Percentiles rank a stretch among this genome's conserved stretches.
phyloP scores from a whole-genome alignment of 768 basidiomycete genomes.

The Lactarius pseudohatsudake region DNA sequence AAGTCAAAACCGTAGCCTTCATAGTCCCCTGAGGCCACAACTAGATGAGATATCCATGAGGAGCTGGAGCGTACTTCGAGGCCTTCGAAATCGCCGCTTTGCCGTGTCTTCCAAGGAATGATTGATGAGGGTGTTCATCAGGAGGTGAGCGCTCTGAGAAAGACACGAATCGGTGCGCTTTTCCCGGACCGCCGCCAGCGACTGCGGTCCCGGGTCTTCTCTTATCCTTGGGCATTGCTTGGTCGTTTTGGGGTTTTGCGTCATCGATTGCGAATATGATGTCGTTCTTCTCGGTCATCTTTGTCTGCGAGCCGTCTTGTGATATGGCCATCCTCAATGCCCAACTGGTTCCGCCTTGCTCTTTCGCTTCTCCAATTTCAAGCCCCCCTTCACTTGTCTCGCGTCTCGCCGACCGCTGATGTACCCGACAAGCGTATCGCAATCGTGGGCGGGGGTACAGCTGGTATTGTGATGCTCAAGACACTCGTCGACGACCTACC shows the following conservation, averaged over 20 bases:
- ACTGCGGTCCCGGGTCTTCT: too few relatives aligned
- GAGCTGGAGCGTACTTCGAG: not conserved
- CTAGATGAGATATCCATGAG: not conserved
- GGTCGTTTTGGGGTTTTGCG: too few relatives aligned
- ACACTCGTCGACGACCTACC: constrained; percentile 48
- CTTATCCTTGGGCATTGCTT: too few relatives aligned
- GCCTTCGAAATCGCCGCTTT: not conserved
- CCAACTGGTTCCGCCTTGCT: constrained; percentile 24
- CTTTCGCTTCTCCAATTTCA: constrained; percentile 17
- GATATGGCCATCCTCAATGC: not conserved
- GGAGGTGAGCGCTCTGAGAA: not conserved
- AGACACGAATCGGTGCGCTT: too few relatives aligned
- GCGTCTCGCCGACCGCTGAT: not conserved
- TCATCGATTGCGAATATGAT: too few relatives aligned
- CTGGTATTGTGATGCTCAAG: constrained; percentile 54
- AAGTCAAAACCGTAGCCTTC: not conserved
- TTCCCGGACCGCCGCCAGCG: too few relatives aligned
- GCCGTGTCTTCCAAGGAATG: not conserved
- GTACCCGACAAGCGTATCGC: constrained; percentile 46
- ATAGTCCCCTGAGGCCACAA: not conserved
- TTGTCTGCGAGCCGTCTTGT: not conserved
- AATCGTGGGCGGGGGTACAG: constrained; percentile 57
- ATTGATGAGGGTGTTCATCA: not conserved
- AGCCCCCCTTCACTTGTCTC: not conserved
- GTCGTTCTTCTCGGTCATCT: not conserved